Evolutionary conservation across 2,329 filamentous ascomycete species (phyloP), one percentile per base, ranked within the genome.

Genomic region (Colletotrichum kahawae): DNA sequence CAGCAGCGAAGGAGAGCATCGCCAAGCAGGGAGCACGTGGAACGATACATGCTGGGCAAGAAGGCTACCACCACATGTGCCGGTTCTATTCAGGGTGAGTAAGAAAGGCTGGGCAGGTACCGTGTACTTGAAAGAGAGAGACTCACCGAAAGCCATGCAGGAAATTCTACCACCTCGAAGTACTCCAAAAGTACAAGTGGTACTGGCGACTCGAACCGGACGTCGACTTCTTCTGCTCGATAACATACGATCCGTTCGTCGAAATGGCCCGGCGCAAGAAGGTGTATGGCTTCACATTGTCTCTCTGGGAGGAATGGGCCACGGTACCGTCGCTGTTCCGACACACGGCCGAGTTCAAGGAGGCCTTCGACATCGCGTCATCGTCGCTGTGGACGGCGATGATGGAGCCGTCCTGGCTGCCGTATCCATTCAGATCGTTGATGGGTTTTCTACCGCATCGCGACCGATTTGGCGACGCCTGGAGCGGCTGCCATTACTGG

Each of bases 401-500:
- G 79, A 77, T 87, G 29, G 79, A 82, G 71, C 81, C 85, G 1
- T 85, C 84, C 48, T 86, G 84, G 84, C 70, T 85, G 56, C 85
- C 86, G 2, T 87, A 82, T 76, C 86, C 86, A 7, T 79, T 87
- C 57, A 82, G 86, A 9, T 79, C 80, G n/a, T 77, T 83, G 54
- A 78, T 86, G 74, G 79, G 81, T 64, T 83, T 81, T 79, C 74
- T 85, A 27, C 80, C 84, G 4, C 82, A 86, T 77, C 83, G 83
- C 56, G 84, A 87, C 69, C 77, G 78, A 4, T 79, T 81, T 56
- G 86, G 86, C 38, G 85, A 88, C 74, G 77, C 77, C 38, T 88
- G 86, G 85, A 87, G 83, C 71, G 66, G 85, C 74, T 88, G 86
- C 77, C 86, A 88, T 74, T 88, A 86, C 78, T 88, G 86, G 86